These are phyloP conservation scores for Cardamine resedifolia DNA, from an alignment of 345 rosid genomes.

Conservation along the genomic window DNA sequence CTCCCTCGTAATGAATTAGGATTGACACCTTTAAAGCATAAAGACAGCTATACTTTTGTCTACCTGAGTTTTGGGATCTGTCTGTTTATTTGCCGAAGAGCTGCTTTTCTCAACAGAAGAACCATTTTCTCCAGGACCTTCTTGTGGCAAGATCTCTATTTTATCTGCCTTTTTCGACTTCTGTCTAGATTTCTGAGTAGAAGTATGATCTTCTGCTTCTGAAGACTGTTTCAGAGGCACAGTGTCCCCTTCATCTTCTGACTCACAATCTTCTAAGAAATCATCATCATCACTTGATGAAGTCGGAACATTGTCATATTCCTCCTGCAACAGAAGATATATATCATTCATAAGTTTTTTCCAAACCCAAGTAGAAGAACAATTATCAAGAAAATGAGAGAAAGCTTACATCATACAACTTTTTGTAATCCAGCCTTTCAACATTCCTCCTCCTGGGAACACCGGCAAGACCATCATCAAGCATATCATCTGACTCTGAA, in stretches of 20 bases:
- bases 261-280: conserved; percentile 27
- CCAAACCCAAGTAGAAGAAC: conserved; percentile 7
- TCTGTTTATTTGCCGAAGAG: conserved; percentile 20
- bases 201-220: conserved; percentile 20
- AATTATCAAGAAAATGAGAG: not conserved
- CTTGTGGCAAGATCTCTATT: conserved; percentile 11
- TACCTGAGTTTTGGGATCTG: conserved; percentile 55
- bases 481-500: conserved; percentile 41
- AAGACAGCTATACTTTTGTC: not conserved
- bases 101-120: conserved; percentile 12
- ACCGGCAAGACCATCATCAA: conserved; percentile 42
- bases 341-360: conserved; percentile 17
- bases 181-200: conserved; percentile 34
- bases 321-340: conserved; percentile 52
- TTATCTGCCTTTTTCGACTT: conserved; percentile 32
- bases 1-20: not conserved
- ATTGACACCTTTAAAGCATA: conserved; percentile 1
- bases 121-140: conserved; percentile 23
- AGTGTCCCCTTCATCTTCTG: conserved; percentile 41
- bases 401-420: conserved; percentile 74
- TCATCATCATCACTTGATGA: conserved; percentile 69
- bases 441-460: conserved; percentile 55
- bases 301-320: conserved; percentile 55
- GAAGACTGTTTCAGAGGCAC: conserved; percentile 29
- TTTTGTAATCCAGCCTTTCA: conserved; percentile 89